phyloP scores from a whole-genome alignment of 1,139 yeast species.

The Blastobotrys serpentis region DNA sequence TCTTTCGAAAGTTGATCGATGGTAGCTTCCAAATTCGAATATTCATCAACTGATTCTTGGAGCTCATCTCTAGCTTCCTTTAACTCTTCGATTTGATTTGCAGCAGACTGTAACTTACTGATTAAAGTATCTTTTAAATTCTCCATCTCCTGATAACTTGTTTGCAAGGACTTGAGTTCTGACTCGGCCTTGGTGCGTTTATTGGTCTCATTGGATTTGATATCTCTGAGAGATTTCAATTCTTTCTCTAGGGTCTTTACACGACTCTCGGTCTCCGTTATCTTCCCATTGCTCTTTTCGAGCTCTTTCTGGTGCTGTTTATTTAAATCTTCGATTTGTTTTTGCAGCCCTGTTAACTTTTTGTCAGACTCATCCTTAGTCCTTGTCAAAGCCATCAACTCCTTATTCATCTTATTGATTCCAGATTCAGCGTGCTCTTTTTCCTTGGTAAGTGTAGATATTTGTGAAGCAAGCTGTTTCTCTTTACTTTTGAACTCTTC shows the following conservation, averaged over 20 bases:
- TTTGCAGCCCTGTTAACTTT: conserved; percentile 38
- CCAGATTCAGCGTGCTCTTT: conserved; percentile 81
- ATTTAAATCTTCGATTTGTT: conserved; percentile 27
- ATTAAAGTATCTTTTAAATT: conserved; percentile 33
- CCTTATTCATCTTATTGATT: conserved; percentile 86
- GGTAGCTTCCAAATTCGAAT: conserved; percentile 8
- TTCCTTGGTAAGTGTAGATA: conserved; percentile 44
- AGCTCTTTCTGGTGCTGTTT: conserved; percentile 25
- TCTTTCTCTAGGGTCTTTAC: conserved; percentile 20
- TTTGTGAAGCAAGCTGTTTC: conserved; percentile 41
- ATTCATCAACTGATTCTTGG: conserved; percentile 6
- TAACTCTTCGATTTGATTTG: conserved; percentile 26
- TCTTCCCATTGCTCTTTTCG: conserved; percentile 21
- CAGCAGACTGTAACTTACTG: conserved; percentile 36
- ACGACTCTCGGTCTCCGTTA: conserved; percentile 16
- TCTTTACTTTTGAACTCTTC: conserved; percentile 38
- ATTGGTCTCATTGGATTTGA: conserved; percentile 13
- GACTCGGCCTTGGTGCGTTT: conserved; percentile 18
- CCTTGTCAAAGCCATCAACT: conserved; percentile 63
- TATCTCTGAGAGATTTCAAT: conserved; percentile 19
- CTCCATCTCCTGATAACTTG: conserved; percentile 30
- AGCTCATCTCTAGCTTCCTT: conserved; percentile 11
- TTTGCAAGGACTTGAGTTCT: conserved; percentile 27
- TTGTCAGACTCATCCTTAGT: conserved; percentile 56
- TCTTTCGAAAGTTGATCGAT: conserved; percentile 11